Conservation (phyloP, 1,139 yeast species). For the Trichomonascaceae sp. region DNA sequence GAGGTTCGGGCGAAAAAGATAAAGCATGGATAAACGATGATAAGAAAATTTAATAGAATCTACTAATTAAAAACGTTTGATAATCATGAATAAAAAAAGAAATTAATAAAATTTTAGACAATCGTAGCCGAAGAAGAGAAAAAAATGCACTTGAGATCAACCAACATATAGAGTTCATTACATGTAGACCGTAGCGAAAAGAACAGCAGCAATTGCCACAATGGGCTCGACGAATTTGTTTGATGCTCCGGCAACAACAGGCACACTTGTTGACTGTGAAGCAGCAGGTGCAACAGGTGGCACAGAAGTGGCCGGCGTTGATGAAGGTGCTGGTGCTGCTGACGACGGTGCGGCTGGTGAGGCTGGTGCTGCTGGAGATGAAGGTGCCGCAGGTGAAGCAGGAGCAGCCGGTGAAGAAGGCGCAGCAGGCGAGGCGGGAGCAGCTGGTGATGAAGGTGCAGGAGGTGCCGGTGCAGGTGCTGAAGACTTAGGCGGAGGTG, state of each 20-base stretch:
- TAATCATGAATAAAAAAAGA: not conserved
- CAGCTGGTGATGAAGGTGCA: conserved; percentile 12
- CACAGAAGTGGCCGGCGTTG: conserved; percentile 13
- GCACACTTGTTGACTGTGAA: conserved; percentile 31
- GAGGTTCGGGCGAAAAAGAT: too few species aligned
- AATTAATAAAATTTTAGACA: not conserved
- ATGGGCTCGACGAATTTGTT: not conserved
- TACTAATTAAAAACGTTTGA: not conserved
- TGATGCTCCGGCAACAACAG: conserved; percentile 30
- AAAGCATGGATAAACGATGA: too few species aligned
- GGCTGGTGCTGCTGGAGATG: conserved; percentile 11
- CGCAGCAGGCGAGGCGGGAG: conserved; percentile 11
- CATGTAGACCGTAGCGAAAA: not conserved
- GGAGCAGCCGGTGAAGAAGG: conserved; percentile 11
- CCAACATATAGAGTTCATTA: not conserved
- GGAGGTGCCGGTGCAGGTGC: conserved; percentile 43
- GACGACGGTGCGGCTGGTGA: conserved; percentile 18
- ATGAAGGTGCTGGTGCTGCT: conserved; percentile 17
- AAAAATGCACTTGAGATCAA: not conserved
- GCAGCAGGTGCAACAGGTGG: conserved; percentile 21
- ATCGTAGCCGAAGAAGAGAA: not conserved
- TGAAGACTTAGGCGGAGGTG: conserved; percentile 38
- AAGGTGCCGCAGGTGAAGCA: conserved; percentile 9
- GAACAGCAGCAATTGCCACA: not conserved
- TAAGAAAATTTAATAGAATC: not conserved